Evolutionary conservation across 2,329 filamentous ascomycete genomes (phyloP), one percentile per base, ranked within the genome.

Genomic region (Sarocladium kiliense): DNA sequence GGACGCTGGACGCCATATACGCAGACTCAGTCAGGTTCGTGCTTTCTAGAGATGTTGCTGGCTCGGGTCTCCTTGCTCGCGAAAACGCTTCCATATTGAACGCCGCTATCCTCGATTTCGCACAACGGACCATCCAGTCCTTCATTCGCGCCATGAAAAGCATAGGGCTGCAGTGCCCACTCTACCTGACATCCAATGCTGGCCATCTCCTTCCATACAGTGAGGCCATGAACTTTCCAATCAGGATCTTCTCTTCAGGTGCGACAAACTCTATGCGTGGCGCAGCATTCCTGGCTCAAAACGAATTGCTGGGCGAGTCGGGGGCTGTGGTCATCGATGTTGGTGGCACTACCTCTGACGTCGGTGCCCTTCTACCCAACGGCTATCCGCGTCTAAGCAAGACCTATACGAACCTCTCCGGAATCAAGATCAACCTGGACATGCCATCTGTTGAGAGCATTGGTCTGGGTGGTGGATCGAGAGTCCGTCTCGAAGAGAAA

Each of bases 51-150:
- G 65, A 71, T 25, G 73, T 78, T 18, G 75, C 73, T 0, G 71
- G 71, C 2, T 71, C 72, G 0, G 77, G 77, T 0, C 61, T 77
- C 1, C 58, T 77, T 11, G 71, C 73, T 57, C 58, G 79, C 18
- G 79, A 81, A 60, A 81, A 81, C 65, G 78, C 79, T 3, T 76
- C 77, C 2, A 80, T 81, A 21, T 68, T 82, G 47, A 82, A 82
- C 56, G 78, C 78, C 2, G 74, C 78, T 7, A 76, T 81, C 50
- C 66, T 80, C 14, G 64, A 69, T 5, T 76, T 77, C 27, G 78
- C 76, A 0, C 68, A 70, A 10, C 70, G 68, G 47, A 77, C 77
- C 4, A 78, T 77, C 58, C 64, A 64, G 4, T 73, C 74, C 1
- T 81, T 82, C 60, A 68, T 70, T 51, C 66, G 66, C 37, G 78